These are phyloP conservation scores for Chenopodium berlandieri DNA, from an alignment of 148 eudicot genomes.

Conservation along the genomic window DNA sequence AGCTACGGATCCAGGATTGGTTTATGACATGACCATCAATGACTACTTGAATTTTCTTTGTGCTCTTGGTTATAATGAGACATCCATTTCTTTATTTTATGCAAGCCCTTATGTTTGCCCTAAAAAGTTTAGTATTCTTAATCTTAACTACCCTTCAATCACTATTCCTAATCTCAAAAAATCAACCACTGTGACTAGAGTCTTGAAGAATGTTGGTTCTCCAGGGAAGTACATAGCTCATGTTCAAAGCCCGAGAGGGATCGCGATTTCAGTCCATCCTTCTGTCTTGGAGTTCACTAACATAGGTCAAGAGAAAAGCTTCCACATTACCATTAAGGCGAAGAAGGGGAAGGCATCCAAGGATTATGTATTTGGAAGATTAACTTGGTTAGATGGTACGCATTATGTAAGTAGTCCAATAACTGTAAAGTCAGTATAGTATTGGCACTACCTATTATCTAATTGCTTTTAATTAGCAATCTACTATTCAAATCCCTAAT, in stretches of 20 bases:
- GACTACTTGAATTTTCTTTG: slow-evolving; percentile 77
- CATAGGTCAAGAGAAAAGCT: slow-evolving; percentile 55
- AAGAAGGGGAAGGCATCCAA: slow-evolving; percentile 23
- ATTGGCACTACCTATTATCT: background rate
- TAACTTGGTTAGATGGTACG: slow-evolving; percentile 78
- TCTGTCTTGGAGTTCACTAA: slow-evolving; percentile 39
- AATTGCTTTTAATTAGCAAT: background rate
- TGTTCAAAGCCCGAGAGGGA: slow-evolving; percentile 43
- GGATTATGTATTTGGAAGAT: slow-evolving; percentile 67
- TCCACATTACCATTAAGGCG: slow-evolving; percentile 41
- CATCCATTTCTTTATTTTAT: slow-evolving; percentile 40
- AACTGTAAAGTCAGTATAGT: slow-evolving; percentile 48
- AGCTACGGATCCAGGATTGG: slow-evolving; percentile 87
- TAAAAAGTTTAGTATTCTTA: slow-evolving; percentile 30
- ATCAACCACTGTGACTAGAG: slow-evolving; percentile 53
- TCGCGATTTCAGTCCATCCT: slow-evolving; percentile 43
- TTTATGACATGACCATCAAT: slow-evolving; percentile 49
- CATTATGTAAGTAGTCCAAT: slow-evolving; percentile 83
- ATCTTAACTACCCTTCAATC: slow-evolving; percentile 86
- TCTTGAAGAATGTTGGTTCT: slow-evolving; percentile 65
- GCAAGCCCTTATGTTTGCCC: slow-evolving; percentile 46
- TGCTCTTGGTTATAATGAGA: slow-evolving; percentile 56
- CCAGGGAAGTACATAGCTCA: slow-evolving; percentile 51
- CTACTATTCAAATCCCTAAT: background rate
- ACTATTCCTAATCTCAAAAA: slow-evolving; percentile 59